Evolutionary conservation across 495 filamentous ascomycete species (phyloP), one percentile per base, ranked within the genome.

Genomic region (Tuber indicum): DNA sequence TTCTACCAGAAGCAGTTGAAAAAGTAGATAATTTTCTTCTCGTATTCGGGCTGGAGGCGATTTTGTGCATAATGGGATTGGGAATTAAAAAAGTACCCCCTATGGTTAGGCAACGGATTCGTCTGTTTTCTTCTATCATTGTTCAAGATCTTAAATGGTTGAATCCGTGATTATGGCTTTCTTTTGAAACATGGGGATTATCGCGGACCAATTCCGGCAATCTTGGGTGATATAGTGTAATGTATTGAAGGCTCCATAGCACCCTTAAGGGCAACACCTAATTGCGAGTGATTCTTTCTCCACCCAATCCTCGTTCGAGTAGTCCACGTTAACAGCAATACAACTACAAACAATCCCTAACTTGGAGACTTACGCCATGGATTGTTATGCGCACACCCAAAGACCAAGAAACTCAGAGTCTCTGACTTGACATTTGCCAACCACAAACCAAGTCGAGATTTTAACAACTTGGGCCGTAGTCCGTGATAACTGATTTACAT

Each of bases 1-100:
- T 99, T 99, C 93, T 99, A 99, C 92, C 93, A 96, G 91, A 90
- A 91, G 88, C 94, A 92, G 86, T 92, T 98, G 14, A 66, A 26
- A 14, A 66, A 66, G 58, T 66, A 66, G 26, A 66, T 66, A 19
- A 66, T 66, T 36, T 66, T 66, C 52, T 62, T 62, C 58, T 66
- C 32, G 58, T 66, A 66, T 36, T 36, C 14, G 58, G 58, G 26
- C 36, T 66, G 58, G 58, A 26, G 32, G 17, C 26, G 26, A 14
- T 66, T 66, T 66, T 26, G 16, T 66, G 26, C 58, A 66, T 66
- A 66, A 32, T 66, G 58, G 58, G 58, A 36, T 66, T 66, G 58
- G 58, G 36, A 36, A 36, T 66, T 66, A 32, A 66, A 32, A 66
- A 66, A 66, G 26, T 66, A 66, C 14, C n/a, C 58, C n/a, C 16